phyloP scores from a whole-genome alignment of 257 asterid species.

The Penstemon eatonii region DNA sequence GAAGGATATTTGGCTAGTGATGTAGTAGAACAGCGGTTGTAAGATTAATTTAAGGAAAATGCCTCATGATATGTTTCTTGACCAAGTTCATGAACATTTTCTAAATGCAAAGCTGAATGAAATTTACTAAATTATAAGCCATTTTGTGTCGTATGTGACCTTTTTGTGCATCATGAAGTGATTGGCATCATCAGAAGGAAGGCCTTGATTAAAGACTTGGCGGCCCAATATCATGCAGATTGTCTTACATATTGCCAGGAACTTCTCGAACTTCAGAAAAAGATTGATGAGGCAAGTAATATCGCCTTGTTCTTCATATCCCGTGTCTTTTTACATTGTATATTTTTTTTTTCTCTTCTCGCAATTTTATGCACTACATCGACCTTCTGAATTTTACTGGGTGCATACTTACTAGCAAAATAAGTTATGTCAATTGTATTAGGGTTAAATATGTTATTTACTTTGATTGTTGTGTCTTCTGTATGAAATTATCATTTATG shows the following conservation, averaged over 20 bases:
- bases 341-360: slow-evolving; percentile 1
- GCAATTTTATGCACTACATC: neutral
- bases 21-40: neutral
- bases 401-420: neutral
- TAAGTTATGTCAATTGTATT: neutral
- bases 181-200: slow-evolving; percentile 86
- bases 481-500: neutral
- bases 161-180: slow-evolving; percentile 49
- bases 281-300: slow-evolving; percentile 68
- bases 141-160: slow-evolving; percentile 17
- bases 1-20: neutral
- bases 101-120: neutral
- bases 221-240: slow-evolving; percentile 88
- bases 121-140: neutral
- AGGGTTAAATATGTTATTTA: neutral
- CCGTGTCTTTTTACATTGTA: neutral
- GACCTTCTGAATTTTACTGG: neutral
- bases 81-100: neutral
- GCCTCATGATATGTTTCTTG: neutral
- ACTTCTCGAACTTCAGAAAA: slow-evolving; percentile 85
- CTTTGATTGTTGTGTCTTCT: slow-evolving; percentile 1
- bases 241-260: slow-evolving; percentile 91
- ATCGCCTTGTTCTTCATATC: slow-evolving; percentile 1
- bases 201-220: slow-evolving; percentile 84
- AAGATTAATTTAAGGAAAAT: neutral